Evolutionary conservation across 495 filamentous ascomycete species (phyloP).

Genomic region (Talaromyces borbonicus): DNA sequence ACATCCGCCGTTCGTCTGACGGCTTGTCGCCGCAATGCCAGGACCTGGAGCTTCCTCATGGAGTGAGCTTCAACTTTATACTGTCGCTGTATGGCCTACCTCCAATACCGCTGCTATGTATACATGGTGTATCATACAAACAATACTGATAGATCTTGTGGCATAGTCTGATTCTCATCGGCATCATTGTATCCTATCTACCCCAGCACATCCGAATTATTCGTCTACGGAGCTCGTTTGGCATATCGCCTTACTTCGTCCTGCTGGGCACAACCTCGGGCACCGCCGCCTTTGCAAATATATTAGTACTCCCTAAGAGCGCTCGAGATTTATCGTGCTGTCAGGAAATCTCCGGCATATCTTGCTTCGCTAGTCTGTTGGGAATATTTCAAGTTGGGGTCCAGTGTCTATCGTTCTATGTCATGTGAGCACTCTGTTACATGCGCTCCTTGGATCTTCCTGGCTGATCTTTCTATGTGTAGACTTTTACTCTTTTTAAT

Average conservation of each 20-base stretch:
- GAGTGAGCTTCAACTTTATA: constrained; percentile 44
- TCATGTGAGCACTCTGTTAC: constrained; percentile 50
- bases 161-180: constrained; percentile 69
- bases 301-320: constrained; percentile 70
- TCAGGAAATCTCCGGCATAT: constrained; percentile 62
- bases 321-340: constrained; percentile 77
- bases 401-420: constrained; percentile 84
- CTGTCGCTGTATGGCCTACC: constrained; percentile 42
- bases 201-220: constrained; percentile 93
- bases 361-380: constrained; percentile 74
- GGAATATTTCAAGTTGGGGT: constrained; percentile 83
- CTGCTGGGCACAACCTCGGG: constrained; percentile 83
- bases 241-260: constrained; percentile 89
- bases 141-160: constrained; percentile 1
- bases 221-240: constrained; percentile 75
- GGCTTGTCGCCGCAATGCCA: constrained; percentile 22
- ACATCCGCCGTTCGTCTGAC: no score
- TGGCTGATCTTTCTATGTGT: background rate
- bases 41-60: constrained; percentile 13
- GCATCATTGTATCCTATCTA: constrained; percentile 87
- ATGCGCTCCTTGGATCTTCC: background rate
- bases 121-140: no score
- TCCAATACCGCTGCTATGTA: background rate
- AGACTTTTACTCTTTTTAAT: constrained; percentile 80
- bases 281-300: constrained; percentile 83